Conservation (phyloP, 805 yeast genomes). For the Suhomyces sp. region DNA sequence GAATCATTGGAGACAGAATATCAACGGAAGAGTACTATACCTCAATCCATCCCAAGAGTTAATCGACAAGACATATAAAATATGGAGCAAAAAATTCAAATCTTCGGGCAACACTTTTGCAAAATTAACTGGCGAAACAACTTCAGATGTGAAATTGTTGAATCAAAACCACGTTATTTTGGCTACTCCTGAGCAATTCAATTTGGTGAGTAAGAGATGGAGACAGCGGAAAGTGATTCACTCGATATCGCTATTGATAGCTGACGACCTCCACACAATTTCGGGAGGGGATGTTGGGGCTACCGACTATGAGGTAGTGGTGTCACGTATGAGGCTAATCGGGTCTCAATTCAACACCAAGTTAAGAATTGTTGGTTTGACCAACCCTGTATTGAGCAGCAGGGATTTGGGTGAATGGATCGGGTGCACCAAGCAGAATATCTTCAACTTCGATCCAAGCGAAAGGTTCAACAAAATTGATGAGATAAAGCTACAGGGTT, state of each 20-base stretch:
- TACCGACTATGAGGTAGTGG: constrained; percentile 57
- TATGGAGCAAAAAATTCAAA: constrained; percentile 54
- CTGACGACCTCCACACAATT: constrained; percentile 69
- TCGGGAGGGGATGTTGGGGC: constrained; percentile 56
- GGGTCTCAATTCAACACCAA: constrained; percentile 56
- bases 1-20: constrained; percentile 64
- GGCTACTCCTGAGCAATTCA: constrained; percentile 80
- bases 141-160: constrained; percentile 52
- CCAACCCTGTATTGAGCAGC: constrained; percentile 69
- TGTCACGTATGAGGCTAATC: constrained; percentile 72
- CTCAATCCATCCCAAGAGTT: constrained; percentile 60
- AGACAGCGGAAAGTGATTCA: constrained; percentile 69
- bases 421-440: constrained; percentile 58
- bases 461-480: constrained; percentile 56
- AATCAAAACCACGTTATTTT: constrained; percentile 64
- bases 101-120: constrained; percentile 52
- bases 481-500: constrained; percentile 52
- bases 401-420: constrained; percentile 85
- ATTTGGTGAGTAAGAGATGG: constrained; percentile 75
- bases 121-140: constrained; percentile 53
- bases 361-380: constrained; percentile 65
- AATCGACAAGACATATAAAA: constrained; percentile 43
- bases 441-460: constrained; percentile 68
- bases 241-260: constrained; percentile 62
- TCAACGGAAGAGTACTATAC: constrained; percentile 66